phyloP scores from a whole-genome alignment of 768 basidiomycete species.

The Fomitopsis pulvina region DNA sequence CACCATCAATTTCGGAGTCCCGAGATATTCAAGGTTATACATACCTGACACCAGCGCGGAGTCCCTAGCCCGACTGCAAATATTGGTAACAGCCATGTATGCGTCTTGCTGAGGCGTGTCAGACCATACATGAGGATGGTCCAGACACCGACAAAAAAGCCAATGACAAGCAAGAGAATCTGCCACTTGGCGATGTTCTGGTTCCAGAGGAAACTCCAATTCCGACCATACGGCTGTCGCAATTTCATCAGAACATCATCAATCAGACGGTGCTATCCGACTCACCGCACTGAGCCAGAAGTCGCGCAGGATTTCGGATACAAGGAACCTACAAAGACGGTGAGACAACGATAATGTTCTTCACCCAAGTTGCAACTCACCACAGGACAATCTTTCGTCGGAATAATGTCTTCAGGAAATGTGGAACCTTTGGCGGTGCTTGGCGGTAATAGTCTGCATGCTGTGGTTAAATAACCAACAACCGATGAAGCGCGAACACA shows the following conservation, averaged over 20 bases:
- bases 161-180: conserved; percentile 68
- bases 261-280: conserved; percentile 6
- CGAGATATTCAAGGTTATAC: conserved; percentile 6
- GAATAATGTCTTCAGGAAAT: conserved; percentile 86
- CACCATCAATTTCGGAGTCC: conserved; percentile 5
- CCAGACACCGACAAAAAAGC: conserved; percentile 90
- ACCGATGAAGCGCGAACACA: background rate
- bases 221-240: conserved; percentile 89
- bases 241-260: conserved; percentile 3
- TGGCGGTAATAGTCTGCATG: conserved; percentile 77
- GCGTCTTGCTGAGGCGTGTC: conserved; percentile 85
- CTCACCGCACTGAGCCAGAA: conserved; percentile 86
- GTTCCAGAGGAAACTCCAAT: conserved; percentile 92
- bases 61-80: conserved; percentile 94
- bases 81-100: conserved; percentile 92
- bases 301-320: conserved; percentile 86
- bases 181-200: conserved; percentile 79
- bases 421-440: conserved; percentile 91
- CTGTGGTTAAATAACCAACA: conserved; percentile 2
- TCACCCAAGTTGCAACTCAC: conserved; percentile 25
- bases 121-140: conserved; percentile 64
- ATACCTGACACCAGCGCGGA: conserved; percentile 89
- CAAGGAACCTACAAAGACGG: conserved; percentile 53
- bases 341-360: background rate
- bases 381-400: conserved; percentile 88